Percentiles rank a stretch among this genome's conserved stretches.
These are phyloP conservation scores for Abortiporus biennis DNA, from an alignment of 1,284 basidiomycete genomes.

Conservation along the genomic window DNA sequence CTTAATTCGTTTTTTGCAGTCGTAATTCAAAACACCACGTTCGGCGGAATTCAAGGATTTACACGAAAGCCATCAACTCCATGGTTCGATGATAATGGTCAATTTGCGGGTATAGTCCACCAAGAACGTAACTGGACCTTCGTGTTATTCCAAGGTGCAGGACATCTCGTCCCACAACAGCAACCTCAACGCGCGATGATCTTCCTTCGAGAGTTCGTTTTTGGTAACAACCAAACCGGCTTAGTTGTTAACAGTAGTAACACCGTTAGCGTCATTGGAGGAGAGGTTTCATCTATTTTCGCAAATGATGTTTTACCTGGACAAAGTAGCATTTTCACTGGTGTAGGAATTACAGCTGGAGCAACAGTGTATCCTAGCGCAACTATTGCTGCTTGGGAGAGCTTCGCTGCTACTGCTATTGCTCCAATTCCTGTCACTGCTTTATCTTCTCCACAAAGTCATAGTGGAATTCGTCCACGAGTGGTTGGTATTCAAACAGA, in stretches of 20 bases:
- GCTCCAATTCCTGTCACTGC: no score
- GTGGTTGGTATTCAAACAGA: no score
- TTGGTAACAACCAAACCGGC: conserved; percentile 19
- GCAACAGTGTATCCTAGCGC: conserved; percentile 25
- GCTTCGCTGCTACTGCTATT: conserved; percentile 23
- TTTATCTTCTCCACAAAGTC: no score
- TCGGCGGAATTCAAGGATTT: conserved; percentile 69
- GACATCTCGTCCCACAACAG: conserved; percentile 48
- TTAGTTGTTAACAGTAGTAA: conserved; percentile 13
- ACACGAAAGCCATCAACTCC: conserved; percentile 59
- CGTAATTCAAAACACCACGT: conserved; percentile 71
- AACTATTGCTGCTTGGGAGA: conserved; percentile 50
- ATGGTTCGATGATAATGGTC: conserved; percentile 52
- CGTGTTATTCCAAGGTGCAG: conserved; percentile 47
- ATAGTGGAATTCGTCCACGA: no score
- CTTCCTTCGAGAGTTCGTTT: conserved; percentile 19
- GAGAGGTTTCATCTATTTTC: conserved; percentile 11
- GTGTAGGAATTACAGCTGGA: conserved; percentile 16
- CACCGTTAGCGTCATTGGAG: conserved; percentile 14
- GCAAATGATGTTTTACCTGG: conserved; percentile 7
- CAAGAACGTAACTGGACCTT: conserved; percentile 70
- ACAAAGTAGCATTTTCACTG: conserved; percentile 17
- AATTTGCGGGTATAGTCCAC: conserved; percentile 62
- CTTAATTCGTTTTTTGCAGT: conserved; percentile 30
- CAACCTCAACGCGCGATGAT: conserved; percentile 32